Evolutionary conservation across 2,329 filamentous ascomycete genomes (phyloP).

Genomic region (Colletotrichum chrysophilum): DNA sequence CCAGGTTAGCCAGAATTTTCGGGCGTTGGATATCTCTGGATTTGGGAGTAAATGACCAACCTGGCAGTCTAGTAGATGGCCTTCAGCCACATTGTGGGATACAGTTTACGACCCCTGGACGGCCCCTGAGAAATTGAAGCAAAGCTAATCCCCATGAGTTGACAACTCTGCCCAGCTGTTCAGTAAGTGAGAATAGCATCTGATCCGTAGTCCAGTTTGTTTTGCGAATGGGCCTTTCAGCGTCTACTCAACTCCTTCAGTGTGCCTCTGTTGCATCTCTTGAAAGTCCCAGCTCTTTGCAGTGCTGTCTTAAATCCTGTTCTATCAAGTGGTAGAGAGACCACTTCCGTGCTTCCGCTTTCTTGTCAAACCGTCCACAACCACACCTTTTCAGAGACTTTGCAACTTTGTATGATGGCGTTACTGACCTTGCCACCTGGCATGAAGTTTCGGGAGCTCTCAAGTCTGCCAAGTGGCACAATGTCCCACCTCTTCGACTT

Average conservation of each 20-base stretch:
- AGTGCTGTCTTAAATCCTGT: not conserved
- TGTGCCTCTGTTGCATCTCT: not conserved
- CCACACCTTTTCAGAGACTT: not conserved
- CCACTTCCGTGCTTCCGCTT: not conserved
- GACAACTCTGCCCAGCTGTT: not conserved
- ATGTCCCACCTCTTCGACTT: not conserved
- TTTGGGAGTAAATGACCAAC: too few species aligned
- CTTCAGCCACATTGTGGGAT: not conserved
- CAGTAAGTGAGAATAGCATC: not conserved
- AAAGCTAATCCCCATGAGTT: not conserved
- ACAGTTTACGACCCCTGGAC: not conserved
- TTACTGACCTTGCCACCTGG: not conserved
- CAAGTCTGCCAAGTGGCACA: not conserved
- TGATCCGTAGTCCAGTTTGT: not conserved
- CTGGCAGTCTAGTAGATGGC: not conserved
- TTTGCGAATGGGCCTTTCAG: not conserved
- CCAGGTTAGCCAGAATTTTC: too few species aligned
- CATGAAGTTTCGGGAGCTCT: not conserved
- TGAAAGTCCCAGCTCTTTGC: not conserved
- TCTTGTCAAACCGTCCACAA: not conserved
- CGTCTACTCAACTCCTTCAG: not conserved
- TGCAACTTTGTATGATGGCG: not conserved
- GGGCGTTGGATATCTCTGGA: too few species aligned
- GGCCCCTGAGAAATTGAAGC: not conserved
- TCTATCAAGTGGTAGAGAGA: not conserved